phyloP scores from a whole-genome alignment of 1,284 basidiomycete species.

The Marasmius tenuissimus region DNA sequence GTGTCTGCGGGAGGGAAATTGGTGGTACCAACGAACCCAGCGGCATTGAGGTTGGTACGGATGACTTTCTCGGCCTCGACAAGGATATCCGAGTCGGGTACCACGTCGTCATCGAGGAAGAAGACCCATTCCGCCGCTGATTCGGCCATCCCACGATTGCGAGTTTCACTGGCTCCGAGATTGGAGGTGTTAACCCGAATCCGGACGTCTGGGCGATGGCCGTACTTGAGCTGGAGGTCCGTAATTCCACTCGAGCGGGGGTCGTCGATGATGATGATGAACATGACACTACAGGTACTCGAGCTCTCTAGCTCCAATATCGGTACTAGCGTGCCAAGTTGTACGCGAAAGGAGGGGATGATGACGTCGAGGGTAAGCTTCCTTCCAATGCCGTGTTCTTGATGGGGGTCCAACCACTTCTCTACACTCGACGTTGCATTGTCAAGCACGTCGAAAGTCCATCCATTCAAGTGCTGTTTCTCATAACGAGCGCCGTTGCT shows the following conservation, averaged over 20 bases:
- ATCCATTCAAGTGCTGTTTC: slow-evolving; percentile 42
- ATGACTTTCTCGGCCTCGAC: slow-evolving; percentile 47
- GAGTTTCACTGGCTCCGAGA: slow-evolving; percentile 46
- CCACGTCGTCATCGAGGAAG: slow-evolving; percentile 62
- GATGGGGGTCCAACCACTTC: slow-evolving; percentile 31
- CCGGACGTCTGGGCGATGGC: slow-evolving; percentile 42
- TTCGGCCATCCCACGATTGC: slow-evolving; percentile 48
- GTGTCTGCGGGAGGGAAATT: slow-evolving; percentile 47
- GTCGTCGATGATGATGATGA: slow-evolving; percentile 59
- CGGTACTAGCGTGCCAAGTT: slow-evolving; percentile 38
- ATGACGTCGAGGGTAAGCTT: slow-evolving; percentile 54
- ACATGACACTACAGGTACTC: slow-evolving; percentile 44
- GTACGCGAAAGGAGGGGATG: slow-evolving; percentile 57
- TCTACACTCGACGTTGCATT: slow-evolving; percentile 37
- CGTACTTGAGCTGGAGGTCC: slow-evolving; percentile 35
- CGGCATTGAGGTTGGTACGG: slow-evolving; percentile 43
- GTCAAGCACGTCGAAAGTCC: slow-evolving; percentile 50
- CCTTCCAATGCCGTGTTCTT: slow-evolving; percentile 23
- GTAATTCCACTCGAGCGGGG: slow-evolving; percentile 39
- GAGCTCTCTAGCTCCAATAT: slow-evolving; percentile 46
- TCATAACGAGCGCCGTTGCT: slow-evolving; percentile 44
- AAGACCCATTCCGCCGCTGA: slow-evolving; percentile 48
- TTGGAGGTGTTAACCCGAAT: slow-evolving; percentile 46
- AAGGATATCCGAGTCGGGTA: slow-evolving; percentile 43
- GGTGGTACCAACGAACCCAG: slow-evolving; percentile 54